These are phyloP conservation scores for Ceratocystis lukuohia DNA, from an alignment of 2,329 filamentous ascomycete genomes.

Conservation along the genomic window DNA sequence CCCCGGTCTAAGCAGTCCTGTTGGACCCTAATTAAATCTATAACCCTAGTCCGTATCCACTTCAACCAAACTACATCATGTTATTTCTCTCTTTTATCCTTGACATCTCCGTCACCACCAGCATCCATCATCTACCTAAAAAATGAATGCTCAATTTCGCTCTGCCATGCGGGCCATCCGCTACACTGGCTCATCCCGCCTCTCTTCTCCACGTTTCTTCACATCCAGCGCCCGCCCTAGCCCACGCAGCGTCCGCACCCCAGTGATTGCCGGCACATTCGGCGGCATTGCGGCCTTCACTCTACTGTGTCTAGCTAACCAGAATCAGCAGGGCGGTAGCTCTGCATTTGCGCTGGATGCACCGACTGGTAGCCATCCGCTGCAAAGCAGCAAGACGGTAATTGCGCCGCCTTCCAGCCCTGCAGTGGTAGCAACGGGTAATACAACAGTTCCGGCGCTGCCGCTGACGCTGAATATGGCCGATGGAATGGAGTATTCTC, in stretches of 20 bases:
- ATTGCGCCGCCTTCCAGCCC: slow-evolving; percentile 5
- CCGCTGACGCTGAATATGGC: slow-evolving; percentile 54
- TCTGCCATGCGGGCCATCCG: slow-evolving; percentile 11
- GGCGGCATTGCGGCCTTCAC: not conserved
- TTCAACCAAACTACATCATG: not conserved
- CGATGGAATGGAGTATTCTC: slow-evolving; percentile 57
- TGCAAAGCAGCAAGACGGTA: slow-evolving; percentile 12
- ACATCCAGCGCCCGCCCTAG: slow-evolving; percentile 3
- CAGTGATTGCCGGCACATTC: not conserved
- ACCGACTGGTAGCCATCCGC: slow-evolving; percentile 14
- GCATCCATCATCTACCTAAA: not conserved
- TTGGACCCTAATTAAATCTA: not conserved
- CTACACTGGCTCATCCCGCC: not conserved
- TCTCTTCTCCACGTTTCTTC: slow-evolving; percentile 10
- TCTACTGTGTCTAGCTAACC: not conserved
- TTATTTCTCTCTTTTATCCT: not conserved
- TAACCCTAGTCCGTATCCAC: not conserved
- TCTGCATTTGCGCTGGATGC: slow-evolving; percentile 8
- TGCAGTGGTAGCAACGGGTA: slow-evolving; percentile 47
- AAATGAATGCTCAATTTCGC: slow-evolving; percentile 12
- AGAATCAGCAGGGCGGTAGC: not conserved
- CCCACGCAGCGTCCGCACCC: not conserved
- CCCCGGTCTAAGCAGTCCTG: no score
- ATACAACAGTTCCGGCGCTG: slow-evolving; percentile 65
- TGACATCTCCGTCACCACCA: not conserved